Base-by-base conservation (phyloP, 2,329 filamentous ascomycete species). In the Daldinia sp. region DNA sequence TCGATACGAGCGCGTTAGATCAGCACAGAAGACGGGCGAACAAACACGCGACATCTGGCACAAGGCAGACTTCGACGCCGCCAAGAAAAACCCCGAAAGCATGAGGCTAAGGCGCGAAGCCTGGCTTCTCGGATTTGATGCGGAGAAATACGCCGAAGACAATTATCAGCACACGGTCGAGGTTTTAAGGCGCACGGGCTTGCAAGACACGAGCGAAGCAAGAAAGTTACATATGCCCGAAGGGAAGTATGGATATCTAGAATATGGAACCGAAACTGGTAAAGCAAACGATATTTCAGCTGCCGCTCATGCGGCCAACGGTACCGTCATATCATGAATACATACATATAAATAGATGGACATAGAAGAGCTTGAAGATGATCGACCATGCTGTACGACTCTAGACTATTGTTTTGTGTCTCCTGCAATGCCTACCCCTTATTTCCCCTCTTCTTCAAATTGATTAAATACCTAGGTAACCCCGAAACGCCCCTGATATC, bases 31-130 rank as follows among this genome's bases (percentile, higher is more conserved):
- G 64, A 82, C 78, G 17, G 81, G 81, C 4, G 77, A 81, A 57
- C 75, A 76, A 49, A 81, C 81, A 1, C 74, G 81, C 29, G 80
- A 83, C 64, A 79, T 79, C 71, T 84, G 82, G 82, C 82, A 85
- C 72, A 82, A 80, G 70, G 82, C 81, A 6, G 79, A 82, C 70
- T 84, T 80, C 76, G 75, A 74, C 27, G 77, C 76, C 21, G 79
- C 81, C n/a, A 78, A 77, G 68, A 74, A 78, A 64, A 74, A 81
- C 51, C 81, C 80, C 0, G 74, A 78, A 60, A 76, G 75, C 17
- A 75, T 83, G 66, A 77, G 81, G 55, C 69, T 83, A 50, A 73
- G 78, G 9, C 75, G 81, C 34, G 81, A 83, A 66, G 78, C 77
- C 53, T 84, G 82, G 81, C 73, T 84, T 7, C 74, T 83, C 19